Evolutionary conservation across 805 yeast species (phyloP).

Genomic region (Zygoascus ofunaensis): DNA sequence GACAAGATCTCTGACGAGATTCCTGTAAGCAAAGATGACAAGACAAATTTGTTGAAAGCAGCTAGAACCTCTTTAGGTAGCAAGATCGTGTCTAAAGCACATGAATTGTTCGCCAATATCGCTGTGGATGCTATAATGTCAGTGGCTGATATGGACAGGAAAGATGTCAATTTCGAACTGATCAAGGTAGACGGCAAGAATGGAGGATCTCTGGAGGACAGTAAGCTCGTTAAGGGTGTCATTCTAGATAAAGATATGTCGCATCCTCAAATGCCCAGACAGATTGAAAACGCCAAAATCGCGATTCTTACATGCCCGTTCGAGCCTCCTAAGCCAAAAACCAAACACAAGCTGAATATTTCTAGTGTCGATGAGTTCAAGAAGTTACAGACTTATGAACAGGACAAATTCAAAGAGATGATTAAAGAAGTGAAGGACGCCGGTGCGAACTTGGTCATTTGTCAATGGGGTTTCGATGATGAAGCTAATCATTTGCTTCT

Average conservation of each 20-base stretch:
- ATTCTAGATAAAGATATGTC: conserved; percentile 93
- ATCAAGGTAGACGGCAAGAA: conserved; percentile 92
- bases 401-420: conserved; percentile 84
- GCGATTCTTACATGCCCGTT: conserved; percentile 97
- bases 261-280: conserved; percentile 96
- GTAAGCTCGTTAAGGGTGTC: conserved; percentile 81
- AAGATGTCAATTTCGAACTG: conserved; percentile 94
- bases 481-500: conserved; percentile 91
- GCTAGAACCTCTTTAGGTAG: conserved; percentile 94
- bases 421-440: conserved; percentile 73
- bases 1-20: conserved; percentile 68
- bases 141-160: conserved; percentile 85
- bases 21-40: conserved; percentile 38
- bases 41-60: conserved; percentile 61
- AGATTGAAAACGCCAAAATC: conserved; percentile 66
- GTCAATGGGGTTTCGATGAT: conserved; percentile 99
- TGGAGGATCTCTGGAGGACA: conserved; percentile 88
- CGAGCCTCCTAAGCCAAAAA: conserved; percentile 99
- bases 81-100: conserved; percentile 88
- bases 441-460: conserved; percentile 93
- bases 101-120: conserved; percentile 88
- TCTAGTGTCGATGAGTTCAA: conserved; percentile 90
- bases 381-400: conserved; percentile 85
- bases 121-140: conserved; percentile 93
- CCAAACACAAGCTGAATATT: conserved; percentile 93